phyloP scores from a whole-genome alignment of 2,329 filamentous ascomycete genomes.

The Trichoderma sp. region DNA sequence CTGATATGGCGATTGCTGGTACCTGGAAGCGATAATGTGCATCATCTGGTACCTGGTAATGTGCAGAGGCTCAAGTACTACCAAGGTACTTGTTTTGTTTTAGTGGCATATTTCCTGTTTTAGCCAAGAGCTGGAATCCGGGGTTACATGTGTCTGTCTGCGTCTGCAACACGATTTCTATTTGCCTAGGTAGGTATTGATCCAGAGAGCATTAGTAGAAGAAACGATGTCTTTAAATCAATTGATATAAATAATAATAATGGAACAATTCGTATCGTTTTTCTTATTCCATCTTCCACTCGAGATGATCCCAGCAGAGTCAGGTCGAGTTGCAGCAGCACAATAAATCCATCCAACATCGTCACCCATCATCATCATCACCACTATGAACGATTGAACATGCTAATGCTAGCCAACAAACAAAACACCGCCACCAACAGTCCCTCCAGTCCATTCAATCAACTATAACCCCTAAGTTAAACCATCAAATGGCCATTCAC shows the following conservation, averaged over 20 bases:
- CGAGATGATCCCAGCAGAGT: fast-evolving
- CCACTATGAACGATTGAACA: background rate
- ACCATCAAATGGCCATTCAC: background rate
- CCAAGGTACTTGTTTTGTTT: background rate
- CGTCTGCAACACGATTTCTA: too few relatives aligned
- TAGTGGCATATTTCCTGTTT: background rate
- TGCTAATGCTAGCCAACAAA: background rate
- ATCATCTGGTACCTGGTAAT: background rate
- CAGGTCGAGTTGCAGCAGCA: background rate
- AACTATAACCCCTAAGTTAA: background rate
- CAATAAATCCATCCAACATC: background rate
- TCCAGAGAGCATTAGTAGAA: background rate
- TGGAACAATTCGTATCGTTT: fast-evolving
- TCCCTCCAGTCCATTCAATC: background rate
- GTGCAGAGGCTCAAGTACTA: background rate
- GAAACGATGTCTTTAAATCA: background rate
- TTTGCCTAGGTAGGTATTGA: too few relatives aligned
- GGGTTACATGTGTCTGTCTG: too few relatives aligned
- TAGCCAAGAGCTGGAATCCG: background rate
- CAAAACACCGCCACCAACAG: background rate
- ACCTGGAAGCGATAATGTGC: background rate
- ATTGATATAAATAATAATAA: background rate
- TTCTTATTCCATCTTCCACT: background rate
- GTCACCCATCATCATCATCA: background rate
- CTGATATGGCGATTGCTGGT: background rate